Percentiles rank a stretch among this genome's conserved stretches.
These are phyloP conservation scores for Erodium trifolium DNA, from an alignment of 441 rosid species.

Conservation along the genomic window DNA sequence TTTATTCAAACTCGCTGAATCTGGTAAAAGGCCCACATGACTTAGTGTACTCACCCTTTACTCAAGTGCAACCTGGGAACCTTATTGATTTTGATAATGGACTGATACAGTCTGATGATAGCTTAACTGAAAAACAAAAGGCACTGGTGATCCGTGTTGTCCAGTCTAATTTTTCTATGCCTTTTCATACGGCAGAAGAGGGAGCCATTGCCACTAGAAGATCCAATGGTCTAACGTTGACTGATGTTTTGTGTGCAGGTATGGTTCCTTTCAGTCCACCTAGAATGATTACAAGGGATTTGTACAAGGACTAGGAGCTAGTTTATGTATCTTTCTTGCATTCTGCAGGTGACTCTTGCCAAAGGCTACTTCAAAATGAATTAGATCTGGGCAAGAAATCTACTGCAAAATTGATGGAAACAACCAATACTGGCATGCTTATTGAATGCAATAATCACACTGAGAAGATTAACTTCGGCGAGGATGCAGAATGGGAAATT, in stretches of 20 bases:
- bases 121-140: no score
- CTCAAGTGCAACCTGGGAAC: no score
- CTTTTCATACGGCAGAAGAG: conserved; percentile 27
- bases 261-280: conserved; percentile 15
- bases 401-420: conserved; percentile 28
- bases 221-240: conserved; percentile 24
- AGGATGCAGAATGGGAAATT: conserved; percentile 87
- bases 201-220: conserved; percentile 24
- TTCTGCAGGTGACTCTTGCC: conserved; percentile 34
- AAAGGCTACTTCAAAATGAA: conserved; percentile 29
- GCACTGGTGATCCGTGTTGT: background rate
- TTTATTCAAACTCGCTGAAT: no score
- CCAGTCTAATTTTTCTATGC: conserved; percentile 28
- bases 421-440: conserved; percentile 24
- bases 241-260: conserved; percentile 22
- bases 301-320: conserved; percentile 18
- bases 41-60: no score
- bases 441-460: conserved; percentile 33
- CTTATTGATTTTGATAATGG: no score
- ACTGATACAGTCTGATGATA: no score
- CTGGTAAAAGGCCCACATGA: no score
- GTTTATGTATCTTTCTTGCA: conserved; percentile 22
- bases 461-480: conserved; percentile 60
- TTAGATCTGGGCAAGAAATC: conserved; percentile 33
- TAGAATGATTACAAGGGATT: conserved; percentile 19